Conservation (phyloP, 2,329 filamentous ascomycete species). For the Ophiognomonia clavigignenti-juglandacearum region DNA sequence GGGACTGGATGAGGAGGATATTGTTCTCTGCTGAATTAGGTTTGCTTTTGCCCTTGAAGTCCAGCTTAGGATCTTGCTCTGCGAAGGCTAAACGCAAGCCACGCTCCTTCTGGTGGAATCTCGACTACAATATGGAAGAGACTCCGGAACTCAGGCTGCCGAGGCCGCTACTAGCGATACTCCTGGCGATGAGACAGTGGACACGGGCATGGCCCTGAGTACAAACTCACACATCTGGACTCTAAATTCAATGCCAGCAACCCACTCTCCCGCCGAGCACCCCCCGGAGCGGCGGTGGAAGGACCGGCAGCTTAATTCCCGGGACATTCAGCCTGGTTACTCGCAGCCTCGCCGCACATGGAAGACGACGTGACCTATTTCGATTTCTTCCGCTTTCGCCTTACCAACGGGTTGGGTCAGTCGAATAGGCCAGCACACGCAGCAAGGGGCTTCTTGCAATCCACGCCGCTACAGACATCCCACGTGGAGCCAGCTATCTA, state of each 20-base stretch:
- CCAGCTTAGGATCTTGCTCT: no score
- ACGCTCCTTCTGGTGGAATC: no score
- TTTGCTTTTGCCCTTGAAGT: no score
- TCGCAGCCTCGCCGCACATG: conserved; percentile 12
- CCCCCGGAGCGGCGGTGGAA: conserved; percentile 25
- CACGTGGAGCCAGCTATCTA: conserved; percentile 30
- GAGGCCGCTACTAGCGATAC: no score
- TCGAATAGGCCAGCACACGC: conserved; percentile 23
- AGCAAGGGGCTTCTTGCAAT: conserved; percentile 25
- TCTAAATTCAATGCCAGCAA: conserved; percentile 2
- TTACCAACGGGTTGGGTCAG: conserved; percentile 19
- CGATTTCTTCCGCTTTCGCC: conserved; percentile 30
- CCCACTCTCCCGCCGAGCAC: conserved; percentile 26
- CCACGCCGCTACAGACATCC: conserved; percentile 27
- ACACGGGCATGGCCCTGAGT: not conserved
- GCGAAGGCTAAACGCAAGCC: no score
- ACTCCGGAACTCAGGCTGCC: no score
- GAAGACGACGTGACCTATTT: conserved; percentile 20
- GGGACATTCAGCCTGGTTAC: conserved; percentile 24
- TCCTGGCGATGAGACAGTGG: no score
- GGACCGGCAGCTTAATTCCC: conserved; percentile 23
- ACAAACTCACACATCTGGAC: not conserved
- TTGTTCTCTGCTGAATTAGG: no score
- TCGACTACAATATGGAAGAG: no score
- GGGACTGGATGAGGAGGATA: no score